Conservation (phyloP, 495 filamentous ascomycete species). For the Penicillium goetzii region DNA sequence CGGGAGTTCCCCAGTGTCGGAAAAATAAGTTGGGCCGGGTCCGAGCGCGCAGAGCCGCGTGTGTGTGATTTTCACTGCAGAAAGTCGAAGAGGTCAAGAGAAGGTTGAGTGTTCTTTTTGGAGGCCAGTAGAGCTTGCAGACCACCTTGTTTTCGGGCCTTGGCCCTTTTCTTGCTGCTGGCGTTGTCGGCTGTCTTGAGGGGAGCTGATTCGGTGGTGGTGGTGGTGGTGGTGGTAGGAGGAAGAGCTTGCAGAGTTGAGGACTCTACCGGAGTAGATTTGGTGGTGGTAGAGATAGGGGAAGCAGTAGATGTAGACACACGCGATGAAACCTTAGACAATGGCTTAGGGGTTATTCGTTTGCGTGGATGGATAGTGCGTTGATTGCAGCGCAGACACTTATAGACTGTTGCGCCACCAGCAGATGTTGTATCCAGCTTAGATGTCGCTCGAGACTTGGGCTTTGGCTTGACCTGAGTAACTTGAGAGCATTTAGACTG, state of each 20-base stretch:
- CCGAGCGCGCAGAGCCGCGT: constrained; percentile 1
- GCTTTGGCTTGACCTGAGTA: constrained; percentile 32
- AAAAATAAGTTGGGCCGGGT: constrained; percentile 21
- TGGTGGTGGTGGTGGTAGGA: constrained; percentile 7
- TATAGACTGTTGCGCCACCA: constrained; percentile 38
- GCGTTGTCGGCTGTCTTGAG: constrained; percentile 47
- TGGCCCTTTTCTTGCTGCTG: constrained; percentile 63
- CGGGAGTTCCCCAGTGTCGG: constrained; percentile 11
- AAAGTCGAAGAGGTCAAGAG: constrained; percentile 62
- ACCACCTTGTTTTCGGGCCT: constrained; percentile 59
- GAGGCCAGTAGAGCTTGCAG: constrained; percentile 61
- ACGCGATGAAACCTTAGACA: constrained; percentile 19
- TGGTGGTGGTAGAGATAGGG: constrained; percentile 13
- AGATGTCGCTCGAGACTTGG: constrained; percentile 21
- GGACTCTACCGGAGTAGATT: constrained; percentile 10
- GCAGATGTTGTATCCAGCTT: constrained; percentile 14
- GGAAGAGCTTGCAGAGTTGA: background rate
- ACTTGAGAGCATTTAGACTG: constrained; percentile 46
- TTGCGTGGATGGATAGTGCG: constrained; percentile 32
- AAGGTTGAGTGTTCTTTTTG: constrained; percentile 46
- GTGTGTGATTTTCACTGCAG: constrained; percentile 41
- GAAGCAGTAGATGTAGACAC: constrained; percentile 16
- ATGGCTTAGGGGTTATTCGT: constrained; percentile 20
- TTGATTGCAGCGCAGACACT: constrained; percentile 45
- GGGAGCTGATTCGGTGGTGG: constrained; percentile 9